phyloP scores from a whole-genome alignment of 768 basidiomycete genomes.

The Tephrocybe rancida region DNA sequence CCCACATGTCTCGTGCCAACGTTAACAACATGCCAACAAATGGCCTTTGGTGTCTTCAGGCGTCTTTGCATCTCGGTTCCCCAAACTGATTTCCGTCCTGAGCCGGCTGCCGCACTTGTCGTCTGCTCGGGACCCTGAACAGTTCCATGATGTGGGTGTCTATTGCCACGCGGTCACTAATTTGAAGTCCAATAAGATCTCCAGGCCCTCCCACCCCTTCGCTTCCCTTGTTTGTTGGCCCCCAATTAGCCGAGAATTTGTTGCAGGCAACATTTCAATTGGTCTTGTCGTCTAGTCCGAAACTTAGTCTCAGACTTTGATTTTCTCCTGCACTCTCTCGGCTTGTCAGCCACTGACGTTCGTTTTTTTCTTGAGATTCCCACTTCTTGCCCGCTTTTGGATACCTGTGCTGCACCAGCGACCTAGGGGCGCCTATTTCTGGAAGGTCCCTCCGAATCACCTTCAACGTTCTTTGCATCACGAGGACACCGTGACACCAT shows the following conservation, averaged over 20 bases:
- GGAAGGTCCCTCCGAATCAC: too few relatives aligned
- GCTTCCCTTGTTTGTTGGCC: neutral
- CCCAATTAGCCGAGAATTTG: slow-evolving; percentile 6
- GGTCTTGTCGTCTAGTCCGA: neutral
- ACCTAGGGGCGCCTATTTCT: too few relatives aligned
- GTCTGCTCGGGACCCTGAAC: neutral
- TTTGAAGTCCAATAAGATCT: slow-evolving; percentile 1
- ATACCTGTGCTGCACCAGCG: neutral
- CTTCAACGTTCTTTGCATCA: neutral
- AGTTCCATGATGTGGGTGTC: neutral
- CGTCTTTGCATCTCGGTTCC: too few relatives aligned
- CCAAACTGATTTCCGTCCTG: too few relatives aligned
- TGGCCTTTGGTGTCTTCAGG: too few relatives aligned
- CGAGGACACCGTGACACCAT: too few relatives aligned
- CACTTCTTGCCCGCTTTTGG: slow-evolving; percentile 1
- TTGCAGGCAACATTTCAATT: slow-evolving; percentile 5
- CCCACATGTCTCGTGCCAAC: too few relatives aligned
- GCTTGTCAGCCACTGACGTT: slow-evolving; percentile 1
- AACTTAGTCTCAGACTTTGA: too few relatives aligned
- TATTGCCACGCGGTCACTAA: neutral
- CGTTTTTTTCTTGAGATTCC: neutral
- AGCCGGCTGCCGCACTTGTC: too few relatives aligned
- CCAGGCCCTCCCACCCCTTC: neutral
- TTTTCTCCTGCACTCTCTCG: neutral
- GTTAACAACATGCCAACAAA: too few relatives aligned